Base-by-base conservation (phyloP, 805 yeast species). In the Myxozyma kluyveri region DNA sequence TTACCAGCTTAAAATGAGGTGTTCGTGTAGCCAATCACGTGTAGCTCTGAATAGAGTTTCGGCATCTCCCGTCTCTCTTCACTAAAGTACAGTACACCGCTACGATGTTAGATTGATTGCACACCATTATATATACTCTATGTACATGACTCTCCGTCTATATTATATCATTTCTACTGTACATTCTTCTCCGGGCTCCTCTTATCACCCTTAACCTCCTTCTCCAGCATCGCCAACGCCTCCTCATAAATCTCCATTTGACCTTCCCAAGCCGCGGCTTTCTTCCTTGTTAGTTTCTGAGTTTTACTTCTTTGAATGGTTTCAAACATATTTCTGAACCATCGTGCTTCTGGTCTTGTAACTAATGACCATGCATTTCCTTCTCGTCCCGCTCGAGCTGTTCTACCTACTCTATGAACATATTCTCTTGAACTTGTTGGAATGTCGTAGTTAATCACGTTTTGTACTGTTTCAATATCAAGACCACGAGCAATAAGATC, bases 401-500 rank as follows among this genome's bases (percentile, higher is more conserved):
- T 90, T 73, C 99, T 83, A 37, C 99, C 99, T 36, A 89, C 88
- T 63, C 99, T 79, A 69, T 93, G 99, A 24, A 93, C 88, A 61
- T 93, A 93, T 62, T 93, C 98, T 58, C 95, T 83, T 0, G 90
- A 77, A 0, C 96, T 85, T 23, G 80, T 75, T 21, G 99, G 99
- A 49, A 89, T 68, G 65, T 93, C 98, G 68, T 93, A 93, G 69
- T 93, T 93, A 46, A 93, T 72, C 10, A 93, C 96, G 56, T 81
- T 79, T 40, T 80, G 75, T 44, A 93, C 79, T 2, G 81, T 75
- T 14, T 76, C 70, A 41, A 93, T 76, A 69, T 91, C 96, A 45
- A 93, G 79, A 72, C 99, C 99, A 70, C 99, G 82, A n/a, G 97
- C 86, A 67, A 93, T 85, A 61, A 93, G 75, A 70, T 93, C 99